These are phyloP conservation scores for Emergomyces pasteurianus DNA, from an alignment of 2,329 filamentous ascomycete species.

Conservation along the genomic window DNA sequence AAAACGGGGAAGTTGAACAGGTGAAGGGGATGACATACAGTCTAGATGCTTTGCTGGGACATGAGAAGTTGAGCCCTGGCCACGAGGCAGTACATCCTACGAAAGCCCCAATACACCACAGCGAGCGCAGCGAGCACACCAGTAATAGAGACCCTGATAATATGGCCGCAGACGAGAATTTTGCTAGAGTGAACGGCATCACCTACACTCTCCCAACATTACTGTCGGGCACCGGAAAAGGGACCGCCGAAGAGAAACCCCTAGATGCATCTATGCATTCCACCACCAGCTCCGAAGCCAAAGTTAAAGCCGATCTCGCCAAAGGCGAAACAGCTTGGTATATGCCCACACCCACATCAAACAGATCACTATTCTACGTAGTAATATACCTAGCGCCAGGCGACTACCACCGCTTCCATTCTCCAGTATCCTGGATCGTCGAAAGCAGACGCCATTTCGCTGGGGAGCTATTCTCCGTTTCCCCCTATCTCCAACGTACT, in stretches of 20 bases:
- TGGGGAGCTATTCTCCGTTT: constrained; percentile 89
- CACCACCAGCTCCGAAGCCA: constrained; percentile 60
- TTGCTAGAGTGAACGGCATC: constrained; percentile 87
- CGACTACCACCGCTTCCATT: constrained; percentile 98
- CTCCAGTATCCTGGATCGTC: constrained; percentile 87
- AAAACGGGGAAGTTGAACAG: constrained; percentile 91
- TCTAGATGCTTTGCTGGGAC: constrained; percentile 80
- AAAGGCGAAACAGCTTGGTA: constrained; percentile 59
- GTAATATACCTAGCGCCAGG: constrained; percentile 95
- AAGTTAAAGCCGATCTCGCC: constrained; percentile 74
- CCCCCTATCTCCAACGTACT: constrained; percentile 84
- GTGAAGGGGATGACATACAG: constrained; percentile 98
- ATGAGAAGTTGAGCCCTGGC: constrained; percentile 36
- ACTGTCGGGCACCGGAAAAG: constrained; percentile 54
- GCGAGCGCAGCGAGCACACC: constrained; percentile 21
- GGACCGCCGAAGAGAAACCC: constrained; percentile 39
- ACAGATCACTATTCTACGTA: constrained; percentile 71
- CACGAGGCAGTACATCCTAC: constrained; percentile 24
- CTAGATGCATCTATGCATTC: constrained; percentile 62
- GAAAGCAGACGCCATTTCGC: constrained; percentile 93
- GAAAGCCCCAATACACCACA: constrained; percentile 23
- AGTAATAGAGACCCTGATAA: constrained; percentile 44
- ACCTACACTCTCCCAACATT: constrained; percentile 84
- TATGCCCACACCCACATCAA: constrained; percentile 48
- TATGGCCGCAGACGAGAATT: constrained; percentile 76